phyloP scores from a whole-genome alignment of 2,329 filamentous ascomycete genomes.

The Fusarium transvaalense region DNA sequence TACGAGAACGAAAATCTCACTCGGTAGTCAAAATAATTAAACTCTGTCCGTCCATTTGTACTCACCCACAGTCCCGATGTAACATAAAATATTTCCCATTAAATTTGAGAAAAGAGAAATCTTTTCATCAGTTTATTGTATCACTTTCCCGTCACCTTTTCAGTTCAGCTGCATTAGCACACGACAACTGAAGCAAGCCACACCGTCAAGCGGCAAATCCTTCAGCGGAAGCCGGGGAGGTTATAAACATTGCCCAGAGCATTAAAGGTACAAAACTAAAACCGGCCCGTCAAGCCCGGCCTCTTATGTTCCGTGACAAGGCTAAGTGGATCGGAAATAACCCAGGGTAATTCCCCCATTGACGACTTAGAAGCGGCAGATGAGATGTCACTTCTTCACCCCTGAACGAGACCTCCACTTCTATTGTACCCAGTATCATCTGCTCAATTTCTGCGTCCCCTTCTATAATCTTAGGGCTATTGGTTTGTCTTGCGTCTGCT shows the following conservation, averaged over 20 bases:
- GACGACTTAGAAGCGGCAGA: not conserved
- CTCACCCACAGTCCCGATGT: not conserved
- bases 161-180: not conserved
- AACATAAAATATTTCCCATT: not conserved
- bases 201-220: not conserved
- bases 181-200: not conserved
- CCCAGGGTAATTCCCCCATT: not conserved
- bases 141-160: not conserved
- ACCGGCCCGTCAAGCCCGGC: conserved; percentile 19
- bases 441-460: not conserved
- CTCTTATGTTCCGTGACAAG: not conserved
- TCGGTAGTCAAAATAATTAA: conserved; percentile 4
- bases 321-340: conserved; percentile 9
- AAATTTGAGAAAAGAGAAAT: not conserved
- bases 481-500: not conserved
- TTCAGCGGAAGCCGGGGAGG: no score
- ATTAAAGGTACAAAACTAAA: not conserved
- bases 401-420: not conserved
- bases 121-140: not conserved
- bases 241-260: not conserved
- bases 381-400: not conserved
- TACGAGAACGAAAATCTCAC: conserved; percentile 7
- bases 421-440: not conserved
- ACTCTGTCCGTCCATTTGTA: not conserved
- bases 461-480: not conserved